Conservation (phyloP, 2,329 filamentous ascomycete genomes). For the Cercospora zeina region DNA sequence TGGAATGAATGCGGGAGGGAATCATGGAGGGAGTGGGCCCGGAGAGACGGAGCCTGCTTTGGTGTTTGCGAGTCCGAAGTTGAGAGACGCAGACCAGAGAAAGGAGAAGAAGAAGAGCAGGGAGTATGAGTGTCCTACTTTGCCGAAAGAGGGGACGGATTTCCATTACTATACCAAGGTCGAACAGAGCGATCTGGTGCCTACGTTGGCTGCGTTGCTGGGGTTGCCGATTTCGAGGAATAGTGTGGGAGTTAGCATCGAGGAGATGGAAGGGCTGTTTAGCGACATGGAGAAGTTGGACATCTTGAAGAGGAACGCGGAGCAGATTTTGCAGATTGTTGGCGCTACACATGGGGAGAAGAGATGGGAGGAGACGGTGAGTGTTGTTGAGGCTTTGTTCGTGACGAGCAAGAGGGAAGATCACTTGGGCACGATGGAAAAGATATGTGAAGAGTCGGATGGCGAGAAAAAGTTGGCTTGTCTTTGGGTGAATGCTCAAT, state of each 20-base stretch:
- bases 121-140: conserved; percentile 53
- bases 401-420: conserved; percentile 6
- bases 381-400: not conserved
- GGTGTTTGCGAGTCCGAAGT: conserved; percentile 59
- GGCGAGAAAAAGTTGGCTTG: conserved; percentile 32
- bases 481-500: conserved; percentile 27
- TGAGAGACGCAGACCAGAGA: conserved; percentile 12
- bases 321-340: conserved; percentile 76
- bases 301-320: conserved; percentile 74
- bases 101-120: conserved; percentile 7
- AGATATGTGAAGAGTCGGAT: conserved; percentile 24
- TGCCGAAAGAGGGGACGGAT: conserved; percentile 58
- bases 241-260: conserved; percentile 82
- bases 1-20: conserved; percentile 99
- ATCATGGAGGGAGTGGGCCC: conserved; percentile 89
- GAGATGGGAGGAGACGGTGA: conserved; percentile 22
- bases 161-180: conserved; percentile 82
- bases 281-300: conserved; percentile 49
- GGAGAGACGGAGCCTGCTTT: conserved; percentile 93
- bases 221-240: conserved; percentile 88
- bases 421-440: conserved; percentile 6
- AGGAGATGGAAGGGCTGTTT: conserved; percentile 79
- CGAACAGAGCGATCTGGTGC: conserved; percentile 93
- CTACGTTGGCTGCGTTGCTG: conserved; percentile 81
- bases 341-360: conserved; percentile 64